A percentile compares a stretch with the other conserved stretches of the same genome.
Conservation (phyloP, 495 filamentous ascomycete genomes). For the Trichocladium antarcticum region DNA sequence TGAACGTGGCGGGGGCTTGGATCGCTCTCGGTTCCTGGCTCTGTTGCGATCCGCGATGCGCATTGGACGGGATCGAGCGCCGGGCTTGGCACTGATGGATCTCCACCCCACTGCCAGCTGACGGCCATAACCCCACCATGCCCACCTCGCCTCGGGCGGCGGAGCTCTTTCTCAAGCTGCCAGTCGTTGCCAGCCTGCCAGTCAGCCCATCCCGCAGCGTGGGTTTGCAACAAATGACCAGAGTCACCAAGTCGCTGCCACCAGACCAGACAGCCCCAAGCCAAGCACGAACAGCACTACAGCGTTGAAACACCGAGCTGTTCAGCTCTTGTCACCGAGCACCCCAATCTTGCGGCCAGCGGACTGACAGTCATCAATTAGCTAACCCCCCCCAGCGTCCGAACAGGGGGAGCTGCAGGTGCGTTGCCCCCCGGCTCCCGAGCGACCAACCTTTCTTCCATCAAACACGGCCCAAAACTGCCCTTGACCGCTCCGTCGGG, state of each 20-base stretch:
- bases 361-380: neutral
- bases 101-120: neutral
- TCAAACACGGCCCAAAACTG: neutral
- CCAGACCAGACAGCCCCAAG: neutral
- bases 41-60: conserved; percentile 1
- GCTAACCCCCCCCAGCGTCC: no score
- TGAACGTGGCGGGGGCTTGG: neutral
- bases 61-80: neutral
- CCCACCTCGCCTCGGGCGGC: no score
- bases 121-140: neutral
- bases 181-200: no score
- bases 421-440: neutral
- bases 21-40: neutral
- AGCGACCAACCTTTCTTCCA: neutral
- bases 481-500: conserved; percentile 13
- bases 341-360: neutral
- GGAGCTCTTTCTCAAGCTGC: no score
- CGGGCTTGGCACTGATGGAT: conserved; percentile 4
- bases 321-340: neutral
- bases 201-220: no score
- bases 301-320: no score
- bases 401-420: conserved; percentile 1
- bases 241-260: neutral
- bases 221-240: no score
- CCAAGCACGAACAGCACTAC: neutral